Conservation (phyloP, 352 stramenopile species). For the Phytophthora pistaciae region DNA sequence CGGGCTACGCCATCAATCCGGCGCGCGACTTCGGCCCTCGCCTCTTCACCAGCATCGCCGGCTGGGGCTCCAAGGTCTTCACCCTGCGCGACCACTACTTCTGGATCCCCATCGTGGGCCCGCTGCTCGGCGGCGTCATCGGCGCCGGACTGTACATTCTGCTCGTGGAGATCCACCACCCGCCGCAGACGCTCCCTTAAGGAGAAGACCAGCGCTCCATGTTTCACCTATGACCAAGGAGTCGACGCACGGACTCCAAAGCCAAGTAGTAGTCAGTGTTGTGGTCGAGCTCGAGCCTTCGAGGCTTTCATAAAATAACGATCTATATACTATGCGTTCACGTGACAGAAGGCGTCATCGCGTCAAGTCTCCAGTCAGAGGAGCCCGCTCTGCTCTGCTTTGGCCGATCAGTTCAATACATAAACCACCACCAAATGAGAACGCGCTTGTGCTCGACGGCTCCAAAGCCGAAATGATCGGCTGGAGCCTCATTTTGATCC, state of each 20-base stretch:
- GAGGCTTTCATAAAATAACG: conserved; percentile 37
- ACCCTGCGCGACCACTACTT: conserved; percentile 52
- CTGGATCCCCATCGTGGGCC: conserved; percentile 58
- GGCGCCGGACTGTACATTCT: conserved; percentile 44
- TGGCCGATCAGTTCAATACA: neutral
- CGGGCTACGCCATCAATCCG: conserved; percentile 59
- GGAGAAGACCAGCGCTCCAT: neutral
- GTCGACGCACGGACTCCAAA: neutral
- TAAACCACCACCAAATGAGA: too few species aligned
- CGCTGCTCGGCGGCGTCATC: conserved; percentile 40
- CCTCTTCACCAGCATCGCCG: conserved; percentile 39
- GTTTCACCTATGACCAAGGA: neutral
- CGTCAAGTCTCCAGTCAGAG: neutral
- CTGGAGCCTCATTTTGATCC: conserved; percentile 1
- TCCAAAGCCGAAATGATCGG: conserved; percentile 16
- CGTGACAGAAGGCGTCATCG: conserved; percentile 6
- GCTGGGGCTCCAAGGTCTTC: conserved; percentile 58
- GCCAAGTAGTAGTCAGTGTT: conserved; percentile 9
- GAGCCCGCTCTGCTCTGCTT: neutral
- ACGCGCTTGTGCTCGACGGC: conserved; percentile 1
- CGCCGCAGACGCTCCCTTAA: conserved; percentile 22
- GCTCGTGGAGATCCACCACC: conserved; percentile 57
- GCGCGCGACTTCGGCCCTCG: conserved; percentile 58
- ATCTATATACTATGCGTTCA: conserved; percentile 26
- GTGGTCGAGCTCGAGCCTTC: neutral